phyloP scores from a whole-genome alignment of 331 rosid genomes.

The Malus hybrid region DNA sequence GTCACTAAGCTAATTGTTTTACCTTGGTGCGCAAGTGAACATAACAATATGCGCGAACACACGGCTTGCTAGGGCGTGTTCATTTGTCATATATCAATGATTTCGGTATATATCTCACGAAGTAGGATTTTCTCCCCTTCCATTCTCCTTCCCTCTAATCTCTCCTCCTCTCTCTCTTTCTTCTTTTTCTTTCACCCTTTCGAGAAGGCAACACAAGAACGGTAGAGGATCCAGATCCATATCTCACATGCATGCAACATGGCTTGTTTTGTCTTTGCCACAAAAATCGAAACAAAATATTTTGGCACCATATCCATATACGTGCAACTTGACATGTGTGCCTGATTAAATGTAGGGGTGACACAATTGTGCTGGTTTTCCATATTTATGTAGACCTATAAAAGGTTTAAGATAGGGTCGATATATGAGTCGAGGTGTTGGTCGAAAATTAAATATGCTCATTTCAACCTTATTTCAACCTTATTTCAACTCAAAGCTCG shows the following conservation, averaged over 20 bases:
- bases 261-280: neutral
- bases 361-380: neutral
- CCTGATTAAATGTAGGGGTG: conserved; percentile 9
- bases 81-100: no score
- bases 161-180: no score
- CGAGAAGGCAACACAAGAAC: no score
- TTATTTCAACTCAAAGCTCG: neutral
- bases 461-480: neutral
- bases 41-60: neutral
- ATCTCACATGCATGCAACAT: conserved; percentile 3
- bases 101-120: no score
- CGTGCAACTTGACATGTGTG: conserved; percentile 6
- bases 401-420: neutral
- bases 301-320: neutral
- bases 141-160: no score
- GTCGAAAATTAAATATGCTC: neutral
- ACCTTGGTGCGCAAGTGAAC: neutral
- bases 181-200: no score
- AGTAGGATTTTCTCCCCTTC: no score
- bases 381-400: neutral
- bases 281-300: neutral
- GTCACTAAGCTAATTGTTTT: no score
- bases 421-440: neutral
- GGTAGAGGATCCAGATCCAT: neutral
- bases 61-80: neutral